These are phyloP conservation scores for Lagenaria siceraria DNA, from an alignment of 306 rosid genomes.

Conservation along the genomic window DNA sequence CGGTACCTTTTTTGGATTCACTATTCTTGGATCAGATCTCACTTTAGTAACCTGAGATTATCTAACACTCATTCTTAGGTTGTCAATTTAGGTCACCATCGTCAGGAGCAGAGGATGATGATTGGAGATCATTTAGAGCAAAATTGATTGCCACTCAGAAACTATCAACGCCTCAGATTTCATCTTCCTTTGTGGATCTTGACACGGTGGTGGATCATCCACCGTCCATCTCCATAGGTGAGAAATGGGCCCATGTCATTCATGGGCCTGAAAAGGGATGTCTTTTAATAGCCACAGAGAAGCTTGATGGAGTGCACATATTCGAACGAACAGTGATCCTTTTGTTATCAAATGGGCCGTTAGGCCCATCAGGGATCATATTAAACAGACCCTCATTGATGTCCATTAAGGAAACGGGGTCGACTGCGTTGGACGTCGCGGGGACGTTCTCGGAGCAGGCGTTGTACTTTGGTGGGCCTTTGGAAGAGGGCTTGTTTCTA, in stretches of 20 bases:
- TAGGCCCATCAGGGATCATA: constrained; percentile 74
- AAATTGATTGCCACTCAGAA: constrained; percentile 54
- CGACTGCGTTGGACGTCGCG: constrained; percentile 43
- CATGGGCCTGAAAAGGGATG: constrained; percentile 88
- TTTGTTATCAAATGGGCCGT: constrained; percentile 45
- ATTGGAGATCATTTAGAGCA: constrained; percentile 90
- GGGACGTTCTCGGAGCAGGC: constrained; percentile 60
- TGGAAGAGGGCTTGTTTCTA: constrained; percentile 62
- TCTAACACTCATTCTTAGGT: neutral
- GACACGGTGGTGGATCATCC: constrained; percentile 30
- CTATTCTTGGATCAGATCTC: too few relatives aligned
- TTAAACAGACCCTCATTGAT: constrained; percentile 69
- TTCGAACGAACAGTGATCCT: constrained; percentile 69
- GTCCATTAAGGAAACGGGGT: constrained; percentile 78
- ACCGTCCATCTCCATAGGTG: constrained; percentile 36
- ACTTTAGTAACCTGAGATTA: too few relatives aligned
- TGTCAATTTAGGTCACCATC: constrained; percentile 1
- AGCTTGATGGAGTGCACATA: constrained; percentile 81
- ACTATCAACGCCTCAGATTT: constrained; percentile 10
- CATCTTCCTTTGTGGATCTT: constrained; percentile 25
- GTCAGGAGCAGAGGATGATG: constrained; percentile 24
- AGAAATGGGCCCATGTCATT: constrained; percentile 80
- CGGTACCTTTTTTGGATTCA: too few relatives aligned
- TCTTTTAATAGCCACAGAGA: constrained; percentile 61
- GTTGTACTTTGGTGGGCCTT: constrained; percentile 81